Conservation (phyloP, 306 rosid genomes). For the Geum urbanum region DNA sequence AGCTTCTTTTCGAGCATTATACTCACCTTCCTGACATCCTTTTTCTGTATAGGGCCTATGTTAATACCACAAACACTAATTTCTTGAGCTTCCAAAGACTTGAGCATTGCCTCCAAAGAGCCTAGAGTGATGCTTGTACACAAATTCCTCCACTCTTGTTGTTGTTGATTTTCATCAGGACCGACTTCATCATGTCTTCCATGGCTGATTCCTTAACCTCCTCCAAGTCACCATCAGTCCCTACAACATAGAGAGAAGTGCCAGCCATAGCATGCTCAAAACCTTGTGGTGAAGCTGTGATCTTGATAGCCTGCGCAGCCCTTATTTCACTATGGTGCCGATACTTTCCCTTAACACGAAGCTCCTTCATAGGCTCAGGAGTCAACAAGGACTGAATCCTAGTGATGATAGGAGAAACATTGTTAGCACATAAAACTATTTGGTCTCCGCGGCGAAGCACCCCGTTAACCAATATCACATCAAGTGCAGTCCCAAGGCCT, state of each 20-base stretch:
- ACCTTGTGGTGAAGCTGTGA: conserved; percentile 68
- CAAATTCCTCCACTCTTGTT: conserved; percentile 91
- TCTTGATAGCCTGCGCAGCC: conserved; percentile 96
- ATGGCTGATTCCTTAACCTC: conserved; percentile 60
- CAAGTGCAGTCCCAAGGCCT: conserved; percentile 93
- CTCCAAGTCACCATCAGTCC: conserved; percentile 77
- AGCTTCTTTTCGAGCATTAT: conserved; percentile 92
- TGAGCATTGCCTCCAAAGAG: conserved; percentile 84
- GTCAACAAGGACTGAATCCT: conserved; percentile 86
- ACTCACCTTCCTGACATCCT: conserved; percentile 89
- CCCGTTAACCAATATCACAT: conserved; percentile 87
- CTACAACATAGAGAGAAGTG: conserved; percentile 76
- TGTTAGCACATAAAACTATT: conserved; percentile 88
- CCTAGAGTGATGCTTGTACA: conserved; percentile 85
- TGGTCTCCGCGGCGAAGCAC: conserved; percentile 95
- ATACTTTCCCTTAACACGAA: conserved; percentile 90
- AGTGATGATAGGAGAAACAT: conserved; percentile 36
- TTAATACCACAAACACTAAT: conserved; percentile 78
- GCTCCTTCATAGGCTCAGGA: conserved; percentile 96
- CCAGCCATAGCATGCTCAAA: conserved; percentile 97
- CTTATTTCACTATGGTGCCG: conserved; percentile 84
- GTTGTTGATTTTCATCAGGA: conserved; percentile 56
- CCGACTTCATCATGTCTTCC: conserved; percentile 70
- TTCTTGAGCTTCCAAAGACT: conserved; percentile 77
- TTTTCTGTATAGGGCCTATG: conserved; percentile 93